Evolutionary conservation across 163 green algal genomes (phyloP).

Genomic region (Scenedesmus sp.): DNA sequence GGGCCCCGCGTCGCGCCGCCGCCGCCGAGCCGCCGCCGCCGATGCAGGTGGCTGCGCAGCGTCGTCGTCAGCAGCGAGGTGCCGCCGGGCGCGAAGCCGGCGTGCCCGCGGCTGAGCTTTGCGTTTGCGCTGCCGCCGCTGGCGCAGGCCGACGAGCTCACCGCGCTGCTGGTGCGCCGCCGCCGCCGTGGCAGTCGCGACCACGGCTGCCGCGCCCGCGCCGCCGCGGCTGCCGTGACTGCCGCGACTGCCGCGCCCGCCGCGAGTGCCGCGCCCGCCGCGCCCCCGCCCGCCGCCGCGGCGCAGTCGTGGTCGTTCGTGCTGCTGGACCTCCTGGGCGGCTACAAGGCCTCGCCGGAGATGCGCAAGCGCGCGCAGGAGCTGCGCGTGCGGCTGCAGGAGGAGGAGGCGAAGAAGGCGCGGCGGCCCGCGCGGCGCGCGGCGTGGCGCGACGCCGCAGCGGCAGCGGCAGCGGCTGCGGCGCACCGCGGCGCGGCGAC

Average conservation of each 20-base stretch:
- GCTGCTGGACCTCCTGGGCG: slow-evolving; percentile 41
- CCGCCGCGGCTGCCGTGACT: neutral
- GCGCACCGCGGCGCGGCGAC: neutral
- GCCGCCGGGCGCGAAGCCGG: neutral
- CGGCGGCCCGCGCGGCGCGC: too few relatives aligned
- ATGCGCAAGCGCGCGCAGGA: slow-evolving; percentile 32
- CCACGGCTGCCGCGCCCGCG: too few relatives aligned
- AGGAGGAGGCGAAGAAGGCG: slow-evolving; percentile 32
- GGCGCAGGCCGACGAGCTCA: slow-evolving; percentile 31
- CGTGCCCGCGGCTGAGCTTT: neutral
- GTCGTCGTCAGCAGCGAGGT: slow-evolving; percentile 22
- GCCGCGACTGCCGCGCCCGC: neutral
- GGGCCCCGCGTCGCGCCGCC: too few relatives aligned
- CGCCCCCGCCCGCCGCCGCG: too few relatives aligned
- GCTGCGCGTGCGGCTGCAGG: neutral
- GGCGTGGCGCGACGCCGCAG: too few relatives aligned
- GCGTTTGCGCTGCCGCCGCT: slow-evolving; percentile 2
- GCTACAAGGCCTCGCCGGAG: slow-evolving; percentile 33
- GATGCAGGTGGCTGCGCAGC: slow-evolving; percentile 8
- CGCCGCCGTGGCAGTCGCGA: neutral
- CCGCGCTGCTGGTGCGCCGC: slow-evolving; percentile 21
- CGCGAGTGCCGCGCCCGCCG: neutral
- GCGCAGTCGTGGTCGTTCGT: slow-evolving; percentile 24
- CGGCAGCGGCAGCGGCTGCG: neutral
- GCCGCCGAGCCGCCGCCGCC: too few relatives aligned